phyloP scores from a whole-genome alignment of 2,329 filamentous ascomycete genomes.

The Pseudogymnoascus sp. region DNA sequence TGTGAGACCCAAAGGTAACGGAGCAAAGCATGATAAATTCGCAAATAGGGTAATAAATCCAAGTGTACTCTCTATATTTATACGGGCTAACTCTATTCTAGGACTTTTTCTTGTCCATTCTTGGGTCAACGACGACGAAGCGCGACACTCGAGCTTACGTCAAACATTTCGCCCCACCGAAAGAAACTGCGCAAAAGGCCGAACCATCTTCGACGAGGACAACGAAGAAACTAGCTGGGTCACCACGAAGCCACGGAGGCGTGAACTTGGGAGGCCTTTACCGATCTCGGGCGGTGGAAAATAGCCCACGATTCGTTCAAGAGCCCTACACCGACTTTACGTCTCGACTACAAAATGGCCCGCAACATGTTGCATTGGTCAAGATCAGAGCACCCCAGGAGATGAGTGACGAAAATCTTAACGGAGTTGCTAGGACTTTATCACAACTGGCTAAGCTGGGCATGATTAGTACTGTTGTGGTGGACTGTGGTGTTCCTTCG shows the following conservation, averaged over 20 bases:
- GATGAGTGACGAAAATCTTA: constrained; percentile 59
- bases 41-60: constrained; percentile 37
- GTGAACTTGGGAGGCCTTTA: constrained; percentile 57
- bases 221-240: neutral
- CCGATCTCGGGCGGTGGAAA: constrained; percentile 46
- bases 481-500: constrained; percentile 55
- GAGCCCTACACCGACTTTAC: constrained; percentile 31
- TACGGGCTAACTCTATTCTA: constrained; percentile 28
- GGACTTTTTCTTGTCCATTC: constrained; percentile 79
- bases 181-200: constrained; percentile 27
- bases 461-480: constrained; percentile 70
- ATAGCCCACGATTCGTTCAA: constrained; percentile 53
- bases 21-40: constrained; percentile 40
- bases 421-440: constrained; percentile 74
- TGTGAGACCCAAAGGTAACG: constrained; percentile 27
- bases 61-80: neutral
- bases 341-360: constrained; percentile 22
- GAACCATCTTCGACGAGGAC: constrained; percentile 23
- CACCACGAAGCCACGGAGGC: constrained; percentile 29
- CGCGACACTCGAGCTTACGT: constrained; percentile 89
- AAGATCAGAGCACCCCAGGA: constrained; percentile 70
- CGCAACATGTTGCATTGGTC: constrained; percentile 71
- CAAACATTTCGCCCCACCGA: constrained; percentile 62
- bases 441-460: constrained; percentile 77
- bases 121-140: constrained; percentile 84